A percentile compares a stretch with the other conserved stretches of the same genome.
Conservation (phyloP, 2,329 filamentous ascomycete species). For the Periconia sp. region DNA sequence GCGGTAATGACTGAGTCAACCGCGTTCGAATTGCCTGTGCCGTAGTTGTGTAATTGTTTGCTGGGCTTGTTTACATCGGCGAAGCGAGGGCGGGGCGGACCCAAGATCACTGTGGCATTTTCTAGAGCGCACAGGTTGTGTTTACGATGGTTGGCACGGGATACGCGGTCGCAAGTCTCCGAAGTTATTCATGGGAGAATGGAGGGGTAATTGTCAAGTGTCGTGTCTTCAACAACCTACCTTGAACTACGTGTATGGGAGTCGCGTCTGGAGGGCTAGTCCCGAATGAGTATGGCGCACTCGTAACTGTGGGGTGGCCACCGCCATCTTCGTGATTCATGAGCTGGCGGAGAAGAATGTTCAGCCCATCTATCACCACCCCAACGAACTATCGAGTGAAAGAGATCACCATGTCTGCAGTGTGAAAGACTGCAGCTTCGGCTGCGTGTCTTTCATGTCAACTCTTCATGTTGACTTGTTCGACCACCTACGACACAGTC, state of each 20-base stretch:
- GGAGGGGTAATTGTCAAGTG: slow-evolving; percentile 6
- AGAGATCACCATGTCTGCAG: slow-evolving; percentile 44
- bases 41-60: slow-evolving; percentile 34
- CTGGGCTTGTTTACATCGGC: slow-evolving; percentile 42
- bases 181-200: not conserved
- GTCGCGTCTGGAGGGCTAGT: slow-evolving; percentile 15
- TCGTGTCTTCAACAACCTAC: too few species aligned
- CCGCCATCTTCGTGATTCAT: slow-evolving; percentile 12
- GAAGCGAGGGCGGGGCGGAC: slow-evolving; percentile 16
- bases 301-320: slow-evolving; percentile 14
- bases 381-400: slow-evolving; percentile 12
- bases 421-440: slow-evolving; percentile 55
- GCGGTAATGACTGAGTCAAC: too few species aligned
- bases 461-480: slow-evolving; percentile 37
- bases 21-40: slow-evolving; percentile 12
- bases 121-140: too few species aligned
- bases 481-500: slow-evolving; percentile 43
- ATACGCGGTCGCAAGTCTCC: too few species aligned
- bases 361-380: slow-evolving; percentile 16
- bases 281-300: slow-evolving; percentile 2
- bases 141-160: slow-evolving; percentile 12
- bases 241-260: slow-evolving; percentile 8
- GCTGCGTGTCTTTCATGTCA: slow-evolving; percentile 51
- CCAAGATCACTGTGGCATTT: too few species aligned
- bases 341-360: slow-evolving; percentile 10